A percentile compares a stretch with the other conserved stretches of the same genome.
Evolutionary conservation across 139 green algal species (phyloP).

Genomic region (Edaphochlamys debaryana): DNA sequence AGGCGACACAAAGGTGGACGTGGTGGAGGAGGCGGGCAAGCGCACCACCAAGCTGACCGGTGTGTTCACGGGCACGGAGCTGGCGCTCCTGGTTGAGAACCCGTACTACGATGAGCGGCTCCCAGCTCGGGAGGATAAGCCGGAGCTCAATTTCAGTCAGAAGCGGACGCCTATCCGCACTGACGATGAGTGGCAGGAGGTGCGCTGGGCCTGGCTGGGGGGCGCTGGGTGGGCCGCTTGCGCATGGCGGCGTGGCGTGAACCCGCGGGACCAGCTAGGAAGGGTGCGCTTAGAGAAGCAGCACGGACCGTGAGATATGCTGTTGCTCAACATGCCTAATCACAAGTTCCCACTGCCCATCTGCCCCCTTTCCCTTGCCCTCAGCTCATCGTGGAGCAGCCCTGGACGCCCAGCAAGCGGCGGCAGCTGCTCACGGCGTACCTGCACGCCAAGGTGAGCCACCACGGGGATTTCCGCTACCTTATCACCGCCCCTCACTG

Average conservation of each 20-base stretch:
- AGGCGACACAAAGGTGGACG: slow-evolving; percentile 60
- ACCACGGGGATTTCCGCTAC: not conserved
- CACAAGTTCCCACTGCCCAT: no score
- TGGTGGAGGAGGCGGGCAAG: slow-evolving; percentile 66
- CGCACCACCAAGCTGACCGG: slow-evolving; percentile 70
- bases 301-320: no score
- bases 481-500: no score
- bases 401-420: slow-evolving; percentile 62
- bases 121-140: slow-evolving; percentile 53
- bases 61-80: slow-evolving; percentile 70
- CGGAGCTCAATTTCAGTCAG: slow-evolving; percentile 67
- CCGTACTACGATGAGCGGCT: slow-evolving; percentile 63
- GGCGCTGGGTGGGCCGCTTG: not conserved
- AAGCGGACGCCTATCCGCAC: slow-evolving; percentile 52
- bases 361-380: not conserved
- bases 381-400: slow-evolving; percentile 72
- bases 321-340: no score
- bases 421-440: slow-evolving; percentile 49
- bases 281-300: no score
- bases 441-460: slow-evolving; percentile 43
- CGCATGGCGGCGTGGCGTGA: no score
- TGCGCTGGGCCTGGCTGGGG: slow-evolving; percentile 1
- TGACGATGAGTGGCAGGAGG: slow-evolving; percentile 72
- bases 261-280: no score
- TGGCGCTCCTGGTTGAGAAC: slow-evolving; percentile 63